Evolutionary conservation across 441 rosid genomes (phyloP), one percentile per base, ranked within the genome.

Genomic region (Kokia cookei): DNA sequence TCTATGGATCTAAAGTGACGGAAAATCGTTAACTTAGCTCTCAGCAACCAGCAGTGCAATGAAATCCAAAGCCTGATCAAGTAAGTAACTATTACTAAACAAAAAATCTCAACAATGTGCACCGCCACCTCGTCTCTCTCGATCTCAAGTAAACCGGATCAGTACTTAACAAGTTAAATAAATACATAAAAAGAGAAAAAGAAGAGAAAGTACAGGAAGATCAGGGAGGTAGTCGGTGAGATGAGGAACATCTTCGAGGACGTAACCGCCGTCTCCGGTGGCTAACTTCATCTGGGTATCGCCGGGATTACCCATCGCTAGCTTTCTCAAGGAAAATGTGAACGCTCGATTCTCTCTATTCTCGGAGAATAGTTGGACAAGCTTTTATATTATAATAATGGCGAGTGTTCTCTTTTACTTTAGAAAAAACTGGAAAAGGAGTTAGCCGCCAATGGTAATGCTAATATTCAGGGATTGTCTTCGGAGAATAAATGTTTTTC

Each of bases 231-330:
- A 88, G 83, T 91, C 93, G 51, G 79, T 74, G 29, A 91, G 66
- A 63, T 91, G 97, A 82, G 94, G 97, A 72, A 91, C 91, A 77
- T 90, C 93, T 81, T 91, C 89, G 75, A 89, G 94, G 1, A 91
- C 80, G 69, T 87, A 91, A 37, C 91, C 94, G 47, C 72, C 84
- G 11, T 72, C 76, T 27, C 91, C 91, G 15, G 72, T 35, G 15
- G 85, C 90, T 14, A 84, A 47, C 79, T 88, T 90, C 75, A 69
- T 79, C 65, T 75, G 70, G 65, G 76, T 59, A 69, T 76, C 47
- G 10, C 29, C 13, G 8, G 17, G 26, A 35, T 61, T 22, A 22
- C 17, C 73, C 73, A 70, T 70, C 40, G 32, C 32, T 64, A 10
- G 32, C 51, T 64, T n/a, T 19, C 48, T 42, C n/a, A 5, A 5